Base-by-base conservation (phyloP, 768 basidiomycete species). In the Aureoboletus auriporus region DNA sequence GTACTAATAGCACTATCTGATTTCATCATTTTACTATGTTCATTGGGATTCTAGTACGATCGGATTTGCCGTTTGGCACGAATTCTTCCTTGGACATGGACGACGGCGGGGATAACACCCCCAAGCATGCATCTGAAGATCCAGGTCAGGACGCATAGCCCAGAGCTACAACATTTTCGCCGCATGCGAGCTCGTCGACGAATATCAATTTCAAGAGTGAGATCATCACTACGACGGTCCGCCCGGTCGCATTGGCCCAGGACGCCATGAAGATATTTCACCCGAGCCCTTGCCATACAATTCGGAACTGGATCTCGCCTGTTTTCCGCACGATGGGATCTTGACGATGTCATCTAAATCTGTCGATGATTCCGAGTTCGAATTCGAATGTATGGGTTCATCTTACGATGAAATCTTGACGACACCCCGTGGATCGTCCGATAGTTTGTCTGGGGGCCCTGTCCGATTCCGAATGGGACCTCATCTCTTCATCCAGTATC, bases 151-250 rank as follows among this genome's bases (percentile, higher is more conserved):
- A n/a, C 6, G 20, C 28, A n/a, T 42, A 0, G 16, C 10, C 16
- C 14, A 20, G 27, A 26, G 35, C 44, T 26, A 29, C 9, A 10
- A 53, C 23, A 48, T 26, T 5, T 57, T 61, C 39, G 36, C n/a
- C n/a, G n/a, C n/a, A n/a, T n/a, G n/a, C n/a, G n/a, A n/a, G n/a
- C n/a, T n/a, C n/a, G n/a, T n/a, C n/a, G n/a, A n/a, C n/a, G n/a
- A n/a, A n/a, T n/a, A n/a, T n/a, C n/a, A n/a, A n/a, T n/a, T n/a
- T n/a, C n/a, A n/a, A n/a, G n/a, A n/a, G n/a, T n/a, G 11, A 47
- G 16, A 17, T 58, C 37, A 61, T 61, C 23, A 39, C 47, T 13
- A 60, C 54, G 0, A 60, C 54, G 0, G 26, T 35, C 14, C 58
- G 46, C 3, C 11, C 11, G 0, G 38, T 39, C 11, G 8, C 33